These are phyloP conservation scores for Prillingera fragicola DNA, from an alignment of 1,284 basidiomycete genomes.

Conservation along the genomic window DNA sequence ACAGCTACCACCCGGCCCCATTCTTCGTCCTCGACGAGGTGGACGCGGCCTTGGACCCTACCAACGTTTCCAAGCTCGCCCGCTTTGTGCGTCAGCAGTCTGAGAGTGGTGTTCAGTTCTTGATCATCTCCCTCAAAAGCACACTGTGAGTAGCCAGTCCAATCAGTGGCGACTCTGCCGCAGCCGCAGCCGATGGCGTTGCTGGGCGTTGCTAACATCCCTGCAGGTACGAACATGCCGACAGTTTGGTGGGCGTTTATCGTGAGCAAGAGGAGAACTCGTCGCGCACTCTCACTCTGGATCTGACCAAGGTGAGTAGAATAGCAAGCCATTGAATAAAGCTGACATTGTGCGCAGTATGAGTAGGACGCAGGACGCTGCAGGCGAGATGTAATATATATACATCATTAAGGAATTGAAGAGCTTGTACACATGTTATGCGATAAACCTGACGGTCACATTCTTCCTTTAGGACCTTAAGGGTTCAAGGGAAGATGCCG, in stretches of 20 bases:
- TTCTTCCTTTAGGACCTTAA: too few species aligned
- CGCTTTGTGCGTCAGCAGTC: constrained; percentile 80
- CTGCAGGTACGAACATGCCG: constrained; percentile 75
- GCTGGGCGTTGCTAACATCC: neutral
- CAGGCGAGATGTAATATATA: too few species aligned
- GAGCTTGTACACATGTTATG: too few species aligned
- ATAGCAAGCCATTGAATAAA: neutral
- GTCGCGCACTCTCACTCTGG: constrained; percentile 78
- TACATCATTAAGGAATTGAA: too few species aligned
- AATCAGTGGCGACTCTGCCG: neutral
- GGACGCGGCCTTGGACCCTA: constrained; percentile 93
- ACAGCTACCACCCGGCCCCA: constrained; percentile 94
- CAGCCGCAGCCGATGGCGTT: neutral
- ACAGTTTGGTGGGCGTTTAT: constrained; percentile 88
- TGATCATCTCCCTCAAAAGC: constrained; percentile 84
- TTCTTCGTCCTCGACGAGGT: constrained; percentile 99
- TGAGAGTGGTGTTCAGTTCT: constrained; percentile 70
- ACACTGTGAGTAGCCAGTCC: constrained; percentile 31
- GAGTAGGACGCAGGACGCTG: too few species aligned
- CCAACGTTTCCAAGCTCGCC: constrained; percentile 87
- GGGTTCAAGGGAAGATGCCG: too few species aligned
- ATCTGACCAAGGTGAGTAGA: constrained; percentile 59
- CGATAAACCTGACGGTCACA: too few species aligned
- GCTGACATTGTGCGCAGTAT: constrained; percentile 2
- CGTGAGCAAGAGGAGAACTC: constrained; percentile 90